Evolutionary conservation across 352 stramenopile genomes (phyloP).

Genomic region (Phytophthora quininea): DNA sequence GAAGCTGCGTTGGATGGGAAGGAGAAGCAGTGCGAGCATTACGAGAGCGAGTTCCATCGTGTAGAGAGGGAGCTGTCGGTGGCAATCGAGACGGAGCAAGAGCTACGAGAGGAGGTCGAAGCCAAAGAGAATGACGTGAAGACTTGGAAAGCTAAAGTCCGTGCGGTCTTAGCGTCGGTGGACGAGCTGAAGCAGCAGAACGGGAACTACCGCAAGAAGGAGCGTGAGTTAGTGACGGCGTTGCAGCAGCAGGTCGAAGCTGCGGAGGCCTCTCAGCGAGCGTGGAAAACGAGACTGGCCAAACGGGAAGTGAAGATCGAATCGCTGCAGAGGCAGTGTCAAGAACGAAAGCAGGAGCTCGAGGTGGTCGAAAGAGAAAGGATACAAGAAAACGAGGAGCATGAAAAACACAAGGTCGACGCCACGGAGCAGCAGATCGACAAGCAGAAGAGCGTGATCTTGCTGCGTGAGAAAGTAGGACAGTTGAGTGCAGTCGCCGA

Average conservation of each 20-base stretch:
- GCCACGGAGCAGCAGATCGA: constrained; percentile 36
- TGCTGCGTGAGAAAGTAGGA: constrained; percentile 34
- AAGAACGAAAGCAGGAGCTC: constrained; percentile 29
- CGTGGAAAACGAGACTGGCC: constrained; percentile 34
- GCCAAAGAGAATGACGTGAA: constrained; percentile 36
- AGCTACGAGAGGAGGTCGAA: constrained; percentile 18
- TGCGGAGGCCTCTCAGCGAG: constrained; percentile 20
- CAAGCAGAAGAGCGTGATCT: constrained; percentile 36
- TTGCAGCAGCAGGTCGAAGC: constrained; percentile 33
- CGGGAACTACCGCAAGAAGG: constrained; percentile 28
- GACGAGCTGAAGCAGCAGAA: constrained; percentile 41
- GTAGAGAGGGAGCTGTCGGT: constrained; percentile 35
- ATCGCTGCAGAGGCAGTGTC: constrained; percentile 37
- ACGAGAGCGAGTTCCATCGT: constrained; percentile 51
- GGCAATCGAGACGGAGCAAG: constrained; percentile 19
- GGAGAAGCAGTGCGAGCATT: constrained; percentile 55
- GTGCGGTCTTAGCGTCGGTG: constrained; percentile 33
- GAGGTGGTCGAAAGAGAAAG: constrained; percentile 26
- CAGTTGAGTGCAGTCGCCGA: constrained; percentile 28
- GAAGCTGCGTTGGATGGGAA: constrained; percentile 36
- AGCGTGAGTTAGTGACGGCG: constrained; percentile 21
- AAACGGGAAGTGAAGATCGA: constrained; percentile 45
- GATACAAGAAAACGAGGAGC: constrained; percentile 19
- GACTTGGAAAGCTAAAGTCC: constrained; percentile 54
- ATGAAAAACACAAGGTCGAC: constrained; percentile 27